These are phyloP conservation scores for Marasmius fiardii DNA, from an alignment of 1,284 basidiomycete genomes.

Conservation along the genomic window DNA sequence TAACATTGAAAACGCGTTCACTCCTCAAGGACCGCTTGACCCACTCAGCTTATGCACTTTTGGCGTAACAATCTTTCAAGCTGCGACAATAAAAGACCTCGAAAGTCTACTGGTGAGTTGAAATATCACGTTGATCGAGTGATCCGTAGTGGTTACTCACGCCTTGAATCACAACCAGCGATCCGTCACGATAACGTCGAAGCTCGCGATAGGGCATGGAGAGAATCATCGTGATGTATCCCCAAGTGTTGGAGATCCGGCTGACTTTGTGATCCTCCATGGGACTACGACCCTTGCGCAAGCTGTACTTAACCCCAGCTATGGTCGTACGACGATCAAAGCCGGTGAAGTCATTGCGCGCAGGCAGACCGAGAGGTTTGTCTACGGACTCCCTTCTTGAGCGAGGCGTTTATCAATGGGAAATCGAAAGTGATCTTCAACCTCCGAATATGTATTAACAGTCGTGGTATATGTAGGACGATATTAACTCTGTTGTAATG, in stretches of 20 bases:
- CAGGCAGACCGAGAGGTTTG: constrained; percentile 20
- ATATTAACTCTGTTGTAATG: too few species aligned
- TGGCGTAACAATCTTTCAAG: constrained; percentile 58
- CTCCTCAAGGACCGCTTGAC: constrained; percentile 60
- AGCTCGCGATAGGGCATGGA: constrained; percentile 40
- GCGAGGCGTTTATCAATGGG: not conserved
- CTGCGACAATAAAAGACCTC: constrained; percentile 44
- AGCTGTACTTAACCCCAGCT: constrained; percentile 47
- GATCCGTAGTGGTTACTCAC: constrained; percentile 11
- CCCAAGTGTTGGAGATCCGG: constrained; percentile 37
- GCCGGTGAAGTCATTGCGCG: constrained; percentile 30
- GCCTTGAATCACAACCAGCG: constrained; percentile 27
- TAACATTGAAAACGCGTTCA: constrained; percentile 66
- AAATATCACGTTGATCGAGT: constrained; percentile 4
- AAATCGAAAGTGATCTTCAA: not conserved
- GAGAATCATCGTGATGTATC: constrained; percentile 27
- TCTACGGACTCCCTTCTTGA: not conserved
- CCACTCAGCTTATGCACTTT: constrained; percentile 56
- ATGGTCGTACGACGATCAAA: constrained; percentile 37
- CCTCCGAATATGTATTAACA: too few species aligned
- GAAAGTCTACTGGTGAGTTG: constrained; percentile 45
- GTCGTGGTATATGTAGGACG: too few species aligned
- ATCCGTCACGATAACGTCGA: constrained; percentile 43
- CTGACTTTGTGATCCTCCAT: constrained; percentile 62
- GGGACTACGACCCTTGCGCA: constrained; percentile 40